Percentiles rank a stretch among this genome's conserved stretches.
Conservation (phyloP, 768 basidiomycete species). For the Lentinula detonsa region DNA sequence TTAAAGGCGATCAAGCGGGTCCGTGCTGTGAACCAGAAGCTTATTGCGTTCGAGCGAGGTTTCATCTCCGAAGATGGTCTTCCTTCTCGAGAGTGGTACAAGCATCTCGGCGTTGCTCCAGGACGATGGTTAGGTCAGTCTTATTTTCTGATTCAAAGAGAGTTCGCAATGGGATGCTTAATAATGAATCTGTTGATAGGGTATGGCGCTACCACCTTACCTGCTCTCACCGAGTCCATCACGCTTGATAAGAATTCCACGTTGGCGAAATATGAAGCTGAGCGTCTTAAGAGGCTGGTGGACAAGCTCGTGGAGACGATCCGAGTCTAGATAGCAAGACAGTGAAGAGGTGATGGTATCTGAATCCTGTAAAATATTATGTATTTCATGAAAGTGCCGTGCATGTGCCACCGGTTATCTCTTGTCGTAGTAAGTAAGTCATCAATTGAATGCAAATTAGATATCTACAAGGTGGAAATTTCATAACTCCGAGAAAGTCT, state of each 20-base stretch:
- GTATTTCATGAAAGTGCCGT: no score
- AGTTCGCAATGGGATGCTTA: not conserved
- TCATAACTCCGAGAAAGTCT: no score
- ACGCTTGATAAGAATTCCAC: slow-evolving; percentile 60
- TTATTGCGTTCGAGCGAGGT: slow-evolving; percentile 67
- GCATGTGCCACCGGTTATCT: no score
- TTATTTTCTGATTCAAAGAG: not conserved
- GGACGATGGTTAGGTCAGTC: slow-evolving; percentile 74
- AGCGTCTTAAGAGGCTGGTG: slow-evolving; percentile 49
- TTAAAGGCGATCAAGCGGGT: slow-evolving; percentile 55
- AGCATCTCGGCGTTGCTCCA: slow-evolving; percentile 79
- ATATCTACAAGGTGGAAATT: no score
- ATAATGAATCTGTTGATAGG: slow-evolving; percentile 29
- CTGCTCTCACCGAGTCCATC: slow-evolving; percentile 74
- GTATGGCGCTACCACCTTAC: slow-evolving; percentile 82
- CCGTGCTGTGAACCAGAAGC: slow-evolving; percentile 54
- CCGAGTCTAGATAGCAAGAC: not conserved
- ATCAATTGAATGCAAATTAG: no score
- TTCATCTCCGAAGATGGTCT: slow-evolving; percentile 78
- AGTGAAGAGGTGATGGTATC: no score
- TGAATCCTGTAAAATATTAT: no score
- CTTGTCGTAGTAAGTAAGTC: no score
- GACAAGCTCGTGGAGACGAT: slow-evolving; percentile 41
- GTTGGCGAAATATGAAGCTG: slow-evolving; percentile 54
- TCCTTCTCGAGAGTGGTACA: slow-evolving; percentile 81